Evolutionary conservation across 139 green algal species (phyloP), one percentile per base, ranked within the genome.

Genomic region (Closterium sp.): DNA sequence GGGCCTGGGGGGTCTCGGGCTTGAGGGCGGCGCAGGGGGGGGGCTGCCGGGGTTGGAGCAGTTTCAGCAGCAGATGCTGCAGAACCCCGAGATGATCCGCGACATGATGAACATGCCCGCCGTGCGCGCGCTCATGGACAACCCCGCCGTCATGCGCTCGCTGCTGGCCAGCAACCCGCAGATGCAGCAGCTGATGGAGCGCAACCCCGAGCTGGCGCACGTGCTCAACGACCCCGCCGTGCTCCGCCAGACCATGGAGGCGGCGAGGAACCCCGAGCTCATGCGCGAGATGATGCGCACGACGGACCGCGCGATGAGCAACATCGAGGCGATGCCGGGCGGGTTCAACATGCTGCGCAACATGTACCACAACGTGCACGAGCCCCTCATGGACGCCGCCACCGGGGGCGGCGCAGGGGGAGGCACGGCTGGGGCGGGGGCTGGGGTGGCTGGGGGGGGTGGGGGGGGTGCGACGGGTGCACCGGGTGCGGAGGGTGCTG

Each of bases 311-410:
- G 96, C 97, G 3, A 94, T 99, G 90, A 95, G 88, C 87, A 99
- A 99, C 96, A 97, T 99, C 16, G 98, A 99, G 94, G 95, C 92
- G 2, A 96, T 98, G 89, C 98, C 98, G 0, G 98, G 97, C 81
- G 98, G 98, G 87, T 99, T 99, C 95, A 99, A 99, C 93, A 95
- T 96, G 30, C 96, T 99, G 89, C 93, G 97, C 2, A 96, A 96
- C 55, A 96, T 99, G 94, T 98, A 98, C 91, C 95, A 98, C 84
- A 96, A 96, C 34, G 95, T 99, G 64, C 96, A 98, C 96, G 94
- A 97, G 93, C 97, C 97, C 4, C 91, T 98, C n/a, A 95, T 98
- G 92, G 95, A 97, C 43, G 97, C 97, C 10, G 91, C 95, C 9
- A 95, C 88, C 25, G 92, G 69, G 5, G 92, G 30, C 31, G 84